Evolutionary conservation across 1,139 yeast genomes (phyloP).

Genomic region (Sugiyamaella novakii): DNA sequence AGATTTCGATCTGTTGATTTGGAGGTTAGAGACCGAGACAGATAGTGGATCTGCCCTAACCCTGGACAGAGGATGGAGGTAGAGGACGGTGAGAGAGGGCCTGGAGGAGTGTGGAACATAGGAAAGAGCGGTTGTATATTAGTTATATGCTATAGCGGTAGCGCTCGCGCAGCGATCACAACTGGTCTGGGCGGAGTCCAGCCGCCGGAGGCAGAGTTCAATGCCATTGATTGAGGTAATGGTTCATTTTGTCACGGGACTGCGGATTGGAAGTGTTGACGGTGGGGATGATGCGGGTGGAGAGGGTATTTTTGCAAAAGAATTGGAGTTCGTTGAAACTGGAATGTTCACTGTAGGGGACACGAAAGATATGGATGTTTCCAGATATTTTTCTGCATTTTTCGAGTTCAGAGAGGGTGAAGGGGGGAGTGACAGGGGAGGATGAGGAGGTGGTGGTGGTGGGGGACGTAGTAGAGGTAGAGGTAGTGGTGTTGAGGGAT

Average conservation of each 20-base stretch:
- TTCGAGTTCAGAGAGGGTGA: slow-evolving; percentile 34
- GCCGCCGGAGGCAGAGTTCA: not conserved
- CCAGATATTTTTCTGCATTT: slow-evolving; percentile 38
- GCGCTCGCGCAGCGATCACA: not conserved
- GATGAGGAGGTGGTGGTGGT: slow-evolving; percentile 22
- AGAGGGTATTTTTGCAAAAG: slow-evolving; percentile 57
- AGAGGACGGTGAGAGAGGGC: too few relatives aligned
- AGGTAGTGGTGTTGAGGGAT: slow-evolving; percentile 25
- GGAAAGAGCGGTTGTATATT: not conserved
- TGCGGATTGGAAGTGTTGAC: slow-evolving; percentile 50
- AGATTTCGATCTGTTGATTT: slow-evolving; percentile 4
- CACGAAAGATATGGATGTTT: slow-evolving; percentile 52
- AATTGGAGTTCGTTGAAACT: slow-evolving; percentile 76
- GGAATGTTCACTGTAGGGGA: slow-evolving; percentile 95
- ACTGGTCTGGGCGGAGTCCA: not conserved
- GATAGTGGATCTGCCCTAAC: too few relatives aligned
- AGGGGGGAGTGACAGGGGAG: slow-evolving; percentile 24
- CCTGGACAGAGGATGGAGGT: too few relatives aligned
- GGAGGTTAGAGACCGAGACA: slow-evolving; percentile 4
- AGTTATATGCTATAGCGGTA: too few relatives aligned
- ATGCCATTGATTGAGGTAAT: slow-evolving; percentile 28
- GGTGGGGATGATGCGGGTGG: slow-evolving; percentile 69
- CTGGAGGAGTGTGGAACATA: too few relatives aligned
- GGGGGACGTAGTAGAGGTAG: too few relatives aligned
- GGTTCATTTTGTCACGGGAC: slow-evolving; percentile 26